Evolutionary conservation across 495 filamentous ascomycete genomes (phyloP).

Genomic region (Massariosphaeria phaeospora): DNA sequence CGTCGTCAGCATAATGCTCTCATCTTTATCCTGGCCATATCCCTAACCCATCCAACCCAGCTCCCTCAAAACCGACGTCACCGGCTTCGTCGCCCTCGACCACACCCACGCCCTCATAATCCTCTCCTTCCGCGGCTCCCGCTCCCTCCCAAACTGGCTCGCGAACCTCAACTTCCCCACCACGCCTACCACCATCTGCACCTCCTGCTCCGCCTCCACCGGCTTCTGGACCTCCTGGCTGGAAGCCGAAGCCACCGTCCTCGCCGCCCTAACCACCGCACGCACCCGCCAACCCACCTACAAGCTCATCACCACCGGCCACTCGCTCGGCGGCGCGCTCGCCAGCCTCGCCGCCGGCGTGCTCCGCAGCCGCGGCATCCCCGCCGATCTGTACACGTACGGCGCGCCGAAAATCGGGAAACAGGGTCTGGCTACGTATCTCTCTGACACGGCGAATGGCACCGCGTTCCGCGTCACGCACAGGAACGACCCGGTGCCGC

Average conservation of each 20-base stretch:
- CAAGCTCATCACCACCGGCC: conserved; percentile 57
- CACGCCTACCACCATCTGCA: conserved; percentile 44
- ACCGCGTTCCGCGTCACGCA: conserved; percentile 64
- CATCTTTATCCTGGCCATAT: no score
- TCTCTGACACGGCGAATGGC: conserved; percentile 47
- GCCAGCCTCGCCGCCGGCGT: conserved; percentile 57
- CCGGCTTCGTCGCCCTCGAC: conserved; percentile 68
- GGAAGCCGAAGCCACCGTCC: conserved; percentile 42
- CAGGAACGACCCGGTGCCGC: conserved; percentile 60
- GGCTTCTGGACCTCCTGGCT: conserved; percentile 56
- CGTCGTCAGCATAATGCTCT: no score
- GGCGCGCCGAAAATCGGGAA: conserved; percentile 67
- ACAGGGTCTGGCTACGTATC: conserved; percentile 49
- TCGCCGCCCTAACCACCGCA: conserved; percentile 44
- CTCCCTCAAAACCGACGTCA: conserved; percentile 53
- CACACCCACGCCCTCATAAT: conserved; percentile 57
- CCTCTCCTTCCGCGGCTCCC: conserved; percentile 63
- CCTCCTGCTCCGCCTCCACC: conserved; percentile 47
- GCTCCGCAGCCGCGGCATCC: conserved; percentile 49
- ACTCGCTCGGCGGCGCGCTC: conserved; percentile 65
- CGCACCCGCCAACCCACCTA: conserved; percentile 45
- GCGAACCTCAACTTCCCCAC: conserved; percentile 51
- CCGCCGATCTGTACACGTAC: conserved; percentile 56
- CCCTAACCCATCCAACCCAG: conserved; percentile 35
- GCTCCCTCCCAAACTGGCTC: conserved; percentile 61